These are phyloP conservation scores for Eimeria acervulina DNA, from an alignment of 169 alveolate genomes.

Conservation along the genomic window DNA sequence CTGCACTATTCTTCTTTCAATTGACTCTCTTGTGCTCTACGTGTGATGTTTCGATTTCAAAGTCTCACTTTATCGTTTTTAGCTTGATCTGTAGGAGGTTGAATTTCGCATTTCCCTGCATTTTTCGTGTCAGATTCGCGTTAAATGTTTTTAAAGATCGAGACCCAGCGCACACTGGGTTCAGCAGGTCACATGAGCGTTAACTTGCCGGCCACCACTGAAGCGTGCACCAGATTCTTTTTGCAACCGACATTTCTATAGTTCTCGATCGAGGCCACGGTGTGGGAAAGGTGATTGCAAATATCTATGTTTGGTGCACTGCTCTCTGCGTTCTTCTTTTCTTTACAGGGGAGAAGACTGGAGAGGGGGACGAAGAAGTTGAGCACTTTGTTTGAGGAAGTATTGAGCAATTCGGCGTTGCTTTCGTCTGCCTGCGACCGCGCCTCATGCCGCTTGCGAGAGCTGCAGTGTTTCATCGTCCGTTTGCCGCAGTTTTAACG, in stretches of 20 bases:
- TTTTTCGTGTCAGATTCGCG: not conserved
- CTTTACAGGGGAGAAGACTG: not conserved
- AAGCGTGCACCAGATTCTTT: no score
- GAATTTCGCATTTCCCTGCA: not conserved
- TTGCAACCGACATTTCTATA: not conserved
- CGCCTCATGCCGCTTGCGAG: not conserved
- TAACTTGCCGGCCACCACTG: not conserved
- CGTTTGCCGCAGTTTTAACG: not conserved
- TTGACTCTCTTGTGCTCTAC: not conserved
- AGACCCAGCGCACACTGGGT: not conserved
- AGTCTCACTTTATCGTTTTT: not conserved
- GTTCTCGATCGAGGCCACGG: not conserved
- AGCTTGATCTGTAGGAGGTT: not conserved
- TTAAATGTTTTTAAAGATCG: not conserved
- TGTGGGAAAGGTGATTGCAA: not conserved
- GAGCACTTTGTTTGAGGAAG: not conserved
- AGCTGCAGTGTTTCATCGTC: not conserved
- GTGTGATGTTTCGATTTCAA: not conserved
- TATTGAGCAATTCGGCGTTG: not conserved
- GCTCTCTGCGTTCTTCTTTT: not conserved
- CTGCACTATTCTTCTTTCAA: not conserved
- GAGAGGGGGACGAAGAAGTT: not conserved
- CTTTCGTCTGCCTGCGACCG: not conserved
- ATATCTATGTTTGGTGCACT: not conserved
- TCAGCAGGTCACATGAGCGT: not conserved